Percentiles rank a stretch among this genome's conserved stretches.
Evolutionary conservation across 1,139 yeast genomes (phyloP).

Genomic region (Yamadazyma friedrichii): DNA sequence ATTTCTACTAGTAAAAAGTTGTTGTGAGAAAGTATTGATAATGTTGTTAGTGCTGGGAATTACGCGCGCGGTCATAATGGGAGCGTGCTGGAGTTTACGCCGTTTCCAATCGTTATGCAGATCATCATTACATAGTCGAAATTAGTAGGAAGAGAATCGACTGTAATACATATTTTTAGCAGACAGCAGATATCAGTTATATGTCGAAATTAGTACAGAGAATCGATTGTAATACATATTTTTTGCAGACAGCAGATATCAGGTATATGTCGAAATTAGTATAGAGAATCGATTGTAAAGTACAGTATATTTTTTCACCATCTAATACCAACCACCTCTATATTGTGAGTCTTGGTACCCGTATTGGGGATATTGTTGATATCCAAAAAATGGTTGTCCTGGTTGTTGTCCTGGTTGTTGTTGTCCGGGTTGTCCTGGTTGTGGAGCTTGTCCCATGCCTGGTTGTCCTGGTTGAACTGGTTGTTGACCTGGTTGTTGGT

Average conservation of each 20-base stretch:
- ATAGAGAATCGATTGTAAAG: too few species aligned
- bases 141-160: too few species aligned
- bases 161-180: too few species aligned
- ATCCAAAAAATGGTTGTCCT: conserved; percentile 33
- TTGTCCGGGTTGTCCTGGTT: conserved; percentile 17
- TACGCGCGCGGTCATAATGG: conserved; percentile 6
- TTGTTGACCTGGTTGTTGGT: conserved; percentile 15
- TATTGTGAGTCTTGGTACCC: conserved; percentile 49
- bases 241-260: too few species aligned
- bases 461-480: conserved; percentile 19
- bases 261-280: too few species aligned
- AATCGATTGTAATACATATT: too few species aligned
- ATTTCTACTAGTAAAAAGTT: background rate
- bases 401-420: conserved; percentile 19
- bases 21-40: conserved; percentile 5
- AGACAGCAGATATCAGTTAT: too few species aligned
- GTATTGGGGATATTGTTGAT: conserved; percentile 53
- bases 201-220: too few species aligned
- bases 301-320: conserved; percentile 4
- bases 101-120: too few species aligned
- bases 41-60: conserved; percentile 5
- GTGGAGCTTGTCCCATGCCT: conserved; percentile 13
- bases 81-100: background rate
- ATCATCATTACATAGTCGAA: too few species aligned
- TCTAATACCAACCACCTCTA: conserved; percentile 33